Evolutionary conservation across 225 moss, liverwort and hornwort genomes (phyloP), one percentile per base, ranked within the genome.

Genomic region (Marchantia polymorpha): DNA sequence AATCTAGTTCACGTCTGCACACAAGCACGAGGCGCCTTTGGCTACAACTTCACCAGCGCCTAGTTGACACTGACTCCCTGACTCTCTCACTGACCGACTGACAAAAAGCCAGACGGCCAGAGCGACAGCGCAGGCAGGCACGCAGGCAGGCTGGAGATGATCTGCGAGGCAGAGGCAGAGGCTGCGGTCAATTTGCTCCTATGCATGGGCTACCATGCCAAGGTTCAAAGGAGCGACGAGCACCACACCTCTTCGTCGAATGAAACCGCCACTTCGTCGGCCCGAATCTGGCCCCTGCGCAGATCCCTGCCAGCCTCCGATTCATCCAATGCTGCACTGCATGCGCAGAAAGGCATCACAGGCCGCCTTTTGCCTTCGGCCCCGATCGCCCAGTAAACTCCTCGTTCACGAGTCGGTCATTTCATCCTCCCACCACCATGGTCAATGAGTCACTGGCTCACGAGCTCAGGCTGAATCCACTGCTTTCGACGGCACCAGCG

Each of bases 201-300:
- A 48, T 70, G 48, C 70, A 70, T 70, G 70, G 70, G 70, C 70
- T 29, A 70, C 70, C 70, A 70, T 70, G 70, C 29, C 70, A 20
- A 70, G 8, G 70, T 49, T 70, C 30, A 20, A 20, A 39, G 39
- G n/a, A 64, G 20, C 10, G 64, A 7, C n/a, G 64, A 64, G 64
- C 64, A 56, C 19, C 56, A 12, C 13, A 1, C 56, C 19, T 12
- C 56, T 56, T 56, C 56, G 19, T 19, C 56, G 2, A 13, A 12
- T 56, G 39, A 39, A 39, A 39, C 39, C 39, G 56, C 5, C 19
- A 19, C 19, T 56, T 19, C 19, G 56, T 19, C 19, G 64, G n/a
- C 0, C n/a, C 23, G 20, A 19, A 64, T 19, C 64, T 23, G 17
- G n/a, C 8, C 39, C 19, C 64, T 19, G 64, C n/a, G n/a, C 64